These are phyloP conservation scores for Mortierella antarctica DNA, from an alignment of 192 early-diverging fungal species.

Conservation along the genomic window DNA sequence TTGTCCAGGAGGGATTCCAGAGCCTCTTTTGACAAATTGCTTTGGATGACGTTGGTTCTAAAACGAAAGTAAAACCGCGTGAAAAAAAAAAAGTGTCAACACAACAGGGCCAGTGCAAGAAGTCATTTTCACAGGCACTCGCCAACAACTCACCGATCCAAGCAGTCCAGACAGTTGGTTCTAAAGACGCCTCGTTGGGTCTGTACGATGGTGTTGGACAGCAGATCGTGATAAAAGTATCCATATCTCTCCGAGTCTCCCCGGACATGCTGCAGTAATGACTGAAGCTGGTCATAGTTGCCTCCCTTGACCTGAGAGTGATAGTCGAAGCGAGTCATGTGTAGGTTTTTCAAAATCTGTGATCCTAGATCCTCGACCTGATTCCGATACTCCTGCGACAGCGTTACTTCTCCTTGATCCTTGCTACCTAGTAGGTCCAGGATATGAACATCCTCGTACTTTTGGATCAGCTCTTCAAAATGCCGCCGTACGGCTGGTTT, in stretches of 20 bases:
- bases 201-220: constrained; percentile 64
- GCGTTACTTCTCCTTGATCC: constrained; percentile 74
- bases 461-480: constrained; percentile 75
- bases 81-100: not conserved
- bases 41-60: constrained; percentile 95
- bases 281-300: constrained; percentile 77
- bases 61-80: constrained; percentile 37
- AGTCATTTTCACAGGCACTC: not conserved
- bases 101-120: not conserved
- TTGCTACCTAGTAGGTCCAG: constrained; percentile 83
- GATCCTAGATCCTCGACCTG: constrained; percentile 55
- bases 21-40: constrained; percentile 68
- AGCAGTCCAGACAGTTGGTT: constrained; percentile 93
- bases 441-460: constrained; percentile 81
- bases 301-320: constrained; percentile 82
- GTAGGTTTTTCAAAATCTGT: constrained; percentile 54
- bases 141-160: constrained; percentile 23
- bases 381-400: constrained; percentile 74
- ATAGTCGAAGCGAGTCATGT: constrained; percentile 86
- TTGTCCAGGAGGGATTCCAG: constrained; percentile 58
- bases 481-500: constrained; percentile 84
- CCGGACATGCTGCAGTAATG: constrained; percentile 66
- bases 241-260: constrained; percentile 67
- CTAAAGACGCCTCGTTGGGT: constrained; percentile 88
- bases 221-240: constrained; percentile 76